Evolutionary conservation across 805 yeast species (phyloP).

Genomic region (Monosporozyma yasuniensis): DNA sequence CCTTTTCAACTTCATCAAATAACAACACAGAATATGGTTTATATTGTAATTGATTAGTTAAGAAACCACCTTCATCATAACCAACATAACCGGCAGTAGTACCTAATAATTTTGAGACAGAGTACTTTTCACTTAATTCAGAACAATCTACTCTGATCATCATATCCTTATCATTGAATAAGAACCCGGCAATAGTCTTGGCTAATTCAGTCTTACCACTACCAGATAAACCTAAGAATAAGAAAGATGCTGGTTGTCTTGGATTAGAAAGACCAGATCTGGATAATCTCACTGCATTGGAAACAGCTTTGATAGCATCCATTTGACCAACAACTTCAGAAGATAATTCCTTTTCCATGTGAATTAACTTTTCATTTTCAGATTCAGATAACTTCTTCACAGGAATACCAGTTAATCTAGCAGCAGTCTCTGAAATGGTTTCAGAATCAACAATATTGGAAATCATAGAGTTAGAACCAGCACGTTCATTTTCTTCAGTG

Average conservation of each 20-base stretch:
- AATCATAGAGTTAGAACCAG: slow-evolving; percentile 55
- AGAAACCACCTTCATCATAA: slow-evolving; percentile 93
- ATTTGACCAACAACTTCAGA: slow-evolving; percentile 87
- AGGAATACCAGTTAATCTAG: slow-evolving; percentile 93
- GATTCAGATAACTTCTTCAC: slow-evolving; percentile 91
- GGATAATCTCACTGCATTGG: slow-evolving; percentile 86
- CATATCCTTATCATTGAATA: slow-evolving; percentile 92
- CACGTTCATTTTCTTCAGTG: slow-evolving; percentile 63
- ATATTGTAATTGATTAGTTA: slow-evolving; percentile 84
- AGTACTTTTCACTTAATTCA: slow-evolving; percentile 89
- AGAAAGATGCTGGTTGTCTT: slow-evolving; percentile 89
- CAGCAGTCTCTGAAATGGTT: slow-evolving; percentile 93
- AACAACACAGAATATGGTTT: slow-evolving; percentile 93
- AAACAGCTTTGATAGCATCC: slow-evolving; percentile 92
- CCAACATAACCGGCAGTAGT: slow-evolving; percentile 98
- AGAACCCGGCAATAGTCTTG: slow-evolving; percentile 90
- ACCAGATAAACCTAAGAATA: slow-evolving; percentile 92
- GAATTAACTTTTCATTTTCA: slow-evolving; percentile 85
- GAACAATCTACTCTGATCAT: slow-evolving; percentile 98
- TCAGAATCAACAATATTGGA: slow-evolving; percentile 88
- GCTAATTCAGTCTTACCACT: slow-evolving; percentile 98
- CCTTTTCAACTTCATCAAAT: slow-evolving; percentile 97
- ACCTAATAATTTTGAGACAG: slow-evolving; percentile 89
- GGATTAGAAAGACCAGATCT: slow-evolving; percentile 96
- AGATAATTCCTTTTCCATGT: slow-evolving; percentile 84